Base-by-base conservation (phyloP, 371 early-diverging fungal species). In the Choanephora cucurbitarum region DNA sequence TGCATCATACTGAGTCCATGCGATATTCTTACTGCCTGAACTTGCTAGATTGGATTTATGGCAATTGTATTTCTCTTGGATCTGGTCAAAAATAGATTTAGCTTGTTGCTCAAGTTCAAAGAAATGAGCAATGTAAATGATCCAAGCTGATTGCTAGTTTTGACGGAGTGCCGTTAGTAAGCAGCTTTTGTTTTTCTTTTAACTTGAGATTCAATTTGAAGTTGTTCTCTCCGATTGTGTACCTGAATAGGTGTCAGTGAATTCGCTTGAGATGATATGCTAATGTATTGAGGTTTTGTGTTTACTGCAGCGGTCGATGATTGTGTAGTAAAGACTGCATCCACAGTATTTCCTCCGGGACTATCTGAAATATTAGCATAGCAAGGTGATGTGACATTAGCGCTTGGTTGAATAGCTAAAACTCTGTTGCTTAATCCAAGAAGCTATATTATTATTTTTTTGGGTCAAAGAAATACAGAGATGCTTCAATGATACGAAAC, bases 11-110 rank as follows among this genome's bases (percentile, higher is more conserved):
- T 33, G 39, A 11, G 63, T 58, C 67, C 67, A 67, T 6, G 59
- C 67, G 47, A 67, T 55, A 9, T 57, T 62, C 24, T 62, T 62
- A 18, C 55, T 67, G n/a, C 66, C 69, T 5, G 67, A 39, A 14
- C 59, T 47, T 19, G 46, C 43, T 10, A 70, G 39, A n/a, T 67
- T 73, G 37, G 44, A 59, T 49, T 67, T 44, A 37, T 67, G 67
- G 31, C 67, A 67, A 10, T 42, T 8, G 19, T 67, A 67, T 24
- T 37, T 62, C 0, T 39, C 37, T 18, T 32, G 15, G n/a, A 67
- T 49, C 8, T 32, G 37, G 24, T 58, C 18, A 31, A 39, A 59
- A 3, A 63, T 33, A 13, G 49, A 42, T 14, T 13, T 23, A 8
- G 53, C 63, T 14, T 42, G 8, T 14, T 28, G 9, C 43, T 57